Evolutionary conservation across 2,329 filamentous ascomycete species (phyloP).

Genomic region (Orbilia brochopaga): DNA sequence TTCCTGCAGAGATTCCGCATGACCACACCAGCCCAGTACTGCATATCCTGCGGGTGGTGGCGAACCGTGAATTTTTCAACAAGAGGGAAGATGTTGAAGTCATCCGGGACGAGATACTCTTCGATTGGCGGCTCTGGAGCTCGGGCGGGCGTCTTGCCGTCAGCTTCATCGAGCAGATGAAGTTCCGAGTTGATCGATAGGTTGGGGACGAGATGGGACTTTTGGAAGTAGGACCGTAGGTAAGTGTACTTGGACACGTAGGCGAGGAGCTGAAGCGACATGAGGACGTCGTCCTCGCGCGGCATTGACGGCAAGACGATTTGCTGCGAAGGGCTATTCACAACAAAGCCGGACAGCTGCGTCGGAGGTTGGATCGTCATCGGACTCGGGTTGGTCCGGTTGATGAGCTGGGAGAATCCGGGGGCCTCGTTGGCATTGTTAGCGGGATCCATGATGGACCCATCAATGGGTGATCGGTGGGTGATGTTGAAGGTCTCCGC

Average conservation of each 20-base stretch:
- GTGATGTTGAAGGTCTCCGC: constrained; percentile 93
- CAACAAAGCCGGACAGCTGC: constrained; percentile 76
- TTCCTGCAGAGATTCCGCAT: constrained; percentile 99
- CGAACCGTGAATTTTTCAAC: constrained; percentile 98
- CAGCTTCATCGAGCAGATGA: constrained; percentile 72
- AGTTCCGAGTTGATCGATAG: constrained; percentile 89
- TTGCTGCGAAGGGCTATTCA: constrained; percentile 75
- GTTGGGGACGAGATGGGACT: constrained; percentile 88
- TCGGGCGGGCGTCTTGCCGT: constrained; percentile 63
- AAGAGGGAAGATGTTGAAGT: constrained; percentile 97
- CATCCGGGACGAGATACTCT: constrained; percentile 88
- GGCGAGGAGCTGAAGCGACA: constrained; percentile 94
- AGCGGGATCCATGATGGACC: constrained; percentile 77
- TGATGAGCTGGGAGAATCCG: constrained; percentile 71
- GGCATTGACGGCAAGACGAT: constrained; percentile 88
- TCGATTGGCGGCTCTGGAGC: constrained; percentile 68
- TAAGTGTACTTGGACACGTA: constrained; percentile 99
- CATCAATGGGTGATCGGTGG: constrained; percentile 81
- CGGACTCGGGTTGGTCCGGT: constrained; percentile 37
- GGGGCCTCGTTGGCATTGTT: constrained; percentile 72
- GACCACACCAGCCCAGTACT: constrained; percentile 98
- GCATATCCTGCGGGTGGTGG: constrained; percentile 95
- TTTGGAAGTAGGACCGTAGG: constrained; percentile 90
- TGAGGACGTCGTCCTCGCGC: constrained; percentile 93
- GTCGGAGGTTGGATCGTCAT: constrained; percentile 60